These are phyloP conservation scores for Ceratocystis lukuohia DNA, from an alignment of 2,329 filamentous ascomycete species.

Conservation along the genomic window DNA sequence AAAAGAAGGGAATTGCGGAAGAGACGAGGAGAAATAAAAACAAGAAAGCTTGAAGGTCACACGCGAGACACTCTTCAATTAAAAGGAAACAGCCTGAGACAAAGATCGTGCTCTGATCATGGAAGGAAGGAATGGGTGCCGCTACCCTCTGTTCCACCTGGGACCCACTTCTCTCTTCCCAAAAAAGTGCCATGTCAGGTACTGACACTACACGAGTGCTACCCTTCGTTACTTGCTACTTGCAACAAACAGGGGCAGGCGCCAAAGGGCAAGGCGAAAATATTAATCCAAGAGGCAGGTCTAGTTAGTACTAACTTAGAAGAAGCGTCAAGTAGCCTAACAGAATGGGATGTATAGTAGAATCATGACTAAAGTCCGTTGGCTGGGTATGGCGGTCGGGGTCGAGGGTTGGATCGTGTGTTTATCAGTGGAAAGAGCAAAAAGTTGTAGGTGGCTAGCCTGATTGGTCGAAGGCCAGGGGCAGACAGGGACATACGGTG, in stretches of 20 bases:
- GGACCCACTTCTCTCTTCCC: neutral
- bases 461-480: no score
- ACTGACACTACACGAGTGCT: neutral
- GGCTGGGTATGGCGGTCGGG: neutral
- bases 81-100: conserved; percentile 10
- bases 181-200: neutral
- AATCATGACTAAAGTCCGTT: neutral
- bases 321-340: neutral
- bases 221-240: neutral
- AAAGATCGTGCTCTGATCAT: neutral
- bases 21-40: neutral
- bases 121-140: neutral
- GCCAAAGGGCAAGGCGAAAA: neutral
- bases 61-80: conserved; percentile 6
- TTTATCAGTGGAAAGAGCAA: neutral
- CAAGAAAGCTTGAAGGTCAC: conserved; percentile 12
- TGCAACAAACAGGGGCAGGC: neutral
- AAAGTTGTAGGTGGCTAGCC: no score
- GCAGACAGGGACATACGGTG: no score
- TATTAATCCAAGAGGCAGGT: neutral
- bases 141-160: neutral
- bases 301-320: neutral
- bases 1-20: neutral
- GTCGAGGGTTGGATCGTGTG: neutral
- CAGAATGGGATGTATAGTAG: neutral